These are phyloP conservation scores for Dichomitus squalens DNA, from an alignment of 1,284 basidiomycete genomes.

Conservation along the genomic window DNA sequence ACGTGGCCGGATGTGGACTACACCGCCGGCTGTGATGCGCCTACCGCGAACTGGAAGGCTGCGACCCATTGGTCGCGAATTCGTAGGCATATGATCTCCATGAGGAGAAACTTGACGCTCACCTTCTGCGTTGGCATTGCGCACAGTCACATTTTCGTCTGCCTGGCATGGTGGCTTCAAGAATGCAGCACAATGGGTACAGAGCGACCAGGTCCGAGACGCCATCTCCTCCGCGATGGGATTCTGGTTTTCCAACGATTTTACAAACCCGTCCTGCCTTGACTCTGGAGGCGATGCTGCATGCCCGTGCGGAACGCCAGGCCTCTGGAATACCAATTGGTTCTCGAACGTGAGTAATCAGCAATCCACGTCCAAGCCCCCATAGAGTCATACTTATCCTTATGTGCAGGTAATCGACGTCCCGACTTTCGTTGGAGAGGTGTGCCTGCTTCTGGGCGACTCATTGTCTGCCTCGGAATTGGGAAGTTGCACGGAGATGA, in stretches of 20 bases:
- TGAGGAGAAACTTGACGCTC: background rate
- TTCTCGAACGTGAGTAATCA: slow-evolving; percentile 44
- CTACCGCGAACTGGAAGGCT: slow-evolving; percentile 67
- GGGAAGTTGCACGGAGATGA: slow-evolving; percentile 52
- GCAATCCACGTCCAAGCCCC: background rate
- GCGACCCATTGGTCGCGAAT: slow-evolving; percentile 60
- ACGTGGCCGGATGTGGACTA: slow-evolving; percentile 62
- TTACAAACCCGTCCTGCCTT: slow-evolving; percentile 52
- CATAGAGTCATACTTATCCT: background rate
- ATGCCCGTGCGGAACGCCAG: slow-evolving; percentile 61
- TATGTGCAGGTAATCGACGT: slow-evolving; percentile 56
- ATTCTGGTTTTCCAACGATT: slow-evolving; percentile 68
- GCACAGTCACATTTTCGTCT: slow-evolving; percentile 48
- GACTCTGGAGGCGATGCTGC: slow-evolving; percentile 49
- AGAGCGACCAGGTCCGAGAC: slow-evolving; percentile 39
- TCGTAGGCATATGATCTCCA: slow-evolving; percentile 38
- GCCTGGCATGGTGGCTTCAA: slow-evolving; percentile 57
- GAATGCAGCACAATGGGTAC: slow-evolving; percentile 42
- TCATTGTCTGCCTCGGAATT: slow-evolving; percentile 45
- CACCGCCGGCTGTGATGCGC: slow-evolving; percentile 56
- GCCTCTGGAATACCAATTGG: slow-evolving; percentile 73
- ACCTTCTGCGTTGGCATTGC: background rate
- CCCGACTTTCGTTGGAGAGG: slow-evolving; percentile 55
- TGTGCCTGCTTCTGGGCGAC: slow-evolving; percentile 57
- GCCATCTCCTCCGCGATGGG: slow-evolving; percentile 56